These are phyloP conservation scores for Sphaerulina musiva DNA, from an alignment of 2,329 filamentous ascomycete genomes.

Conservation along the genomic window DNA sequence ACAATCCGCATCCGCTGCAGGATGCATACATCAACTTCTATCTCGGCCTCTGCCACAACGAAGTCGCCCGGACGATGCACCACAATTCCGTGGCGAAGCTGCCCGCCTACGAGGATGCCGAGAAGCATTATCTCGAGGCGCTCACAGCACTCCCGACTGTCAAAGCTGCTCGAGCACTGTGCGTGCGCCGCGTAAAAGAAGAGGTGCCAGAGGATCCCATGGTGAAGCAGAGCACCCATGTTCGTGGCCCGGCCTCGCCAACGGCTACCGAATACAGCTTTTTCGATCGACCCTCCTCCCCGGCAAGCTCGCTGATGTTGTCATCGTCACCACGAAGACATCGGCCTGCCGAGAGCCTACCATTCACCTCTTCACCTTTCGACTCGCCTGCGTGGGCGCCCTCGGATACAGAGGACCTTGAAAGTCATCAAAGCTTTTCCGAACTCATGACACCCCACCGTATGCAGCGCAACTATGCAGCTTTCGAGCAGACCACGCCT, in stretches of 20 bases:
- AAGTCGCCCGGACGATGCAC: constrained; percentile 42
- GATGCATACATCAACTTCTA: constrained; percentile 42
- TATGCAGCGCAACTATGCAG: constrained; percentile 5
- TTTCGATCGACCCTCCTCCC: constrained; percentile 6
- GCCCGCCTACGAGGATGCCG: constrained; percentile 36
- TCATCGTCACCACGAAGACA: constrained; percentile 8
- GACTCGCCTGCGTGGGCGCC: constrained; percentile 14
- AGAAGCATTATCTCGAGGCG: constrained; percentile 35
- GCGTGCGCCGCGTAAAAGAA: neutral
- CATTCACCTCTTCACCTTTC: neutral
- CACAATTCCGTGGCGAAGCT: constrained; percentile 43
- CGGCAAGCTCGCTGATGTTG: constrained; percentile 9
- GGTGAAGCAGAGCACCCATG: neutral
- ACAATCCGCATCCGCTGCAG: constrained; percentile 19
- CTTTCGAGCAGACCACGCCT: neutral
- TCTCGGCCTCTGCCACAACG: constrained; percentile 42
- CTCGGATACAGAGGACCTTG: constrained; percentile 23
- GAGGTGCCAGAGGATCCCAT: constrained; percentile 2
- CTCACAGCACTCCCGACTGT: constrained; percentile 24
- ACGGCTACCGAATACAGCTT: neutral
- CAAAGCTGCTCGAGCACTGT: constrained; percentile 14
- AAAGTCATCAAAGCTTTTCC: constrained; percentile 29
- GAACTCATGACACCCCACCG: constrained; percentile 26
- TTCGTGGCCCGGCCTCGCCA: constrained; percentile 4
- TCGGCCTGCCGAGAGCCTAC: neutral